Evolutionary conservation across 768 basidiomycete species (phyloP), one percentile per base, ranked within the genome.

Genomic region (Crucibulum laeve): DNA sequence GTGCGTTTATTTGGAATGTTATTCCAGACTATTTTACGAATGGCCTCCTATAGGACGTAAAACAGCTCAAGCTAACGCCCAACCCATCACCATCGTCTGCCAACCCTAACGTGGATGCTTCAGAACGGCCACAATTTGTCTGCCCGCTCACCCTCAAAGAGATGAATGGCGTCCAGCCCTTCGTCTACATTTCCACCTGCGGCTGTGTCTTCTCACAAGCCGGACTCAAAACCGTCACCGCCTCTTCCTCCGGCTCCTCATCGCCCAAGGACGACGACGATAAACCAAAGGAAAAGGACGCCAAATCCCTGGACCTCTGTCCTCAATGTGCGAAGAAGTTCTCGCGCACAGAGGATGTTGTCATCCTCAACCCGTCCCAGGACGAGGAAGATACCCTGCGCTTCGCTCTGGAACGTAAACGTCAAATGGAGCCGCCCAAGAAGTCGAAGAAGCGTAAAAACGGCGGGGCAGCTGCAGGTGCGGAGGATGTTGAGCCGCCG

Each of bases 71-170:
- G 38, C 69, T 97, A n/a, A 88, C 92, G 0, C 70, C 76, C 0
- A 93, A 94, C 55, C 68, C 90, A 5, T 58, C 78, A 11, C 67
- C 76, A 2, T 50, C 65, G 2, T 56, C 75, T 4, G 59, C 73
- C 10, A 55, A 69, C 10, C 57, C 70, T 5, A 58, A 48, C 4
- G 51, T 48, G 14, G 71, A 71, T 33, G 47, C 54, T 10, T 42
- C 62, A 21, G 81, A 76, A 41, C 71, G 60, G 2, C 72, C 87
- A 2, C 78, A 76, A 42, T 98, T 93, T 55, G 81, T 93, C 44
- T 99, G 96, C 67, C 91, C 96, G 0, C 73, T 98, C 40, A 91
- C 86, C 1, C 68, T 90, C 50, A 91, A 91, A 61, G 95, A 96
- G 66, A 97, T 97, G 92, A 92, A 91, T 53, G 96, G 96, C 11